Base-by-base conservation (phyloP, 2,329 filamentous ascomycete genomes). In the Cladosporium sp. region DNA sequence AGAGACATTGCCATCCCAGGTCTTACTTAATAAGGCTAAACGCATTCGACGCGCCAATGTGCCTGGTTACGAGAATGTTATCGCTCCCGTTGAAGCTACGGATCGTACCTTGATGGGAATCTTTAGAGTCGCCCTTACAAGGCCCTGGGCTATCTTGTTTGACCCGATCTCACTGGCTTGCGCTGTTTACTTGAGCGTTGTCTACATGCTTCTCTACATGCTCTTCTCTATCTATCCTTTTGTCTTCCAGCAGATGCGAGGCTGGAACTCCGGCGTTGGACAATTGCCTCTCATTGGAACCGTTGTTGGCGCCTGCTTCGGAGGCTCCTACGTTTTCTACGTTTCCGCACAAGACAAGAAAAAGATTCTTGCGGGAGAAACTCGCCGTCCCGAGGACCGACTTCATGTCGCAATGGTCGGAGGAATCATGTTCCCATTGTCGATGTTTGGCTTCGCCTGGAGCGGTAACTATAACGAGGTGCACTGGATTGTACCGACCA, bases 141-240 rank as follows among this genome's bases (percentile, higher is more conserved):
- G 78, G 1, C 78, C 78, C 0, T 81, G 78, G 76, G 68, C 74
- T 42, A 76, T 81, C 41, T 67, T 81, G 3, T 74, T 80, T 55
- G 78, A 80, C 56, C 65, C 77, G 0, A 80, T 81, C 35, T 78
- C 75, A 0, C 70, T 80, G 46, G 65, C 77, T 3, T 72, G 72
- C 52, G 77, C 78, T 11, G 62, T 81, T 31, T 81, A 81, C 59
- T 69, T 80, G 60, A 71, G 73, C 1, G 70, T 81, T 9, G 75
- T 80, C 3, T 81, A 80, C 54, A 73, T 69, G 5, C 67, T 79
- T 1, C 66, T 78, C 8, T 80, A 80, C 63, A 81, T 82, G 78
- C 71, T 82, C 9, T 82, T 82, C 64, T 75, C 70, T 18, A 80
- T 80, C 52, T 82, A 81, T 50, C 77, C 74, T 3, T 77, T 80